A percentile compares a stretch with the other conserved stretches of the same genome.
Conservation (phyloP, 192 early-diverging fungal genomes). For the Gonapodya prolifera region DNA sequence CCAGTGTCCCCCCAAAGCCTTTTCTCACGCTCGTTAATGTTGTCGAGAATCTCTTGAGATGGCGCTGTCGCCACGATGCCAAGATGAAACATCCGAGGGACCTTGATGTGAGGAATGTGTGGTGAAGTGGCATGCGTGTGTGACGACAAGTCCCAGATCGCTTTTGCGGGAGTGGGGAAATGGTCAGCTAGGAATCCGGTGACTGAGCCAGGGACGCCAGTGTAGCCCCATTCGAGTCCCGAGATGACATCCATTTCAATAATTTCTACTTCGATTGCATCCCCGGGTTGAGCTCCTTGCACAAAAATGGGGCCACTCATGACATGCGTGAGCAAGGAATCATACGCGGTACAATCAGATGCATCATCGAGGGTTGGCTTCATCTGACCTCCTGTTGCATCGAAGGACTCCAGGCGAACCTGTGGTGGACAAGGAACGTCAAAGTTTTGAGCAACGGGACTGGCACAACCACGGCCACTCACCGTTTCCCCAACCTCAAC, state of each 20-base stretch:
- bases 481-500: not conserved
- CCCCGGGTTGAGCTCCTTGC: not conserved
- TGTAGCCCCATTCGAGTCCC: slow-evolving; percentile 3
- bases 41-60: not conserved
- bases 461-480: not conserved
- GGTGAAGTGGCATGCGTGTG: not conserved
- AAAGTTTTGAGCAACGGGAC: not conserved
- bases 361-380: not conserved
- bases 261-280: not conserved
- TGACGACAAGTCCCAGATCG: slow-evolving; percentile 1
- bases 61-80: slow-evolving; percentile 3
- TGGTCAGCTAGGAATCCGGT: slow-evolving; percentile 4
- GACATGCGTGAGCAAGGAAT: not conserved
- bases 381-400: not conserved
- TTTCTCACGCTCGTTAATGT: not conserved
- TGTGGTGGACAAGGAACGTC: not conserved
- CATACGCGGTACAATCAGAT: not conserved
- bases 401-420: not conserved
- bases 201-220: not conserved
- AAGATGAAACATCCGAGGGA: slow-evolving; percentile 3
- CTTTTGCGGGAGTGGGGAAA: not conserved
- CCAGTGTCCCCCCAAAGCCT: not conserved
- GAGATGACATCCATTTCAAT: not conserved
- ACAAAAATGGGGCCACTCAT: not conserved
- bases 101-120: not conserved